Base-by-base conservation (phyloP, 1,139 yeast genomes). In the Citeromyces hawaiiensis region DNA sequence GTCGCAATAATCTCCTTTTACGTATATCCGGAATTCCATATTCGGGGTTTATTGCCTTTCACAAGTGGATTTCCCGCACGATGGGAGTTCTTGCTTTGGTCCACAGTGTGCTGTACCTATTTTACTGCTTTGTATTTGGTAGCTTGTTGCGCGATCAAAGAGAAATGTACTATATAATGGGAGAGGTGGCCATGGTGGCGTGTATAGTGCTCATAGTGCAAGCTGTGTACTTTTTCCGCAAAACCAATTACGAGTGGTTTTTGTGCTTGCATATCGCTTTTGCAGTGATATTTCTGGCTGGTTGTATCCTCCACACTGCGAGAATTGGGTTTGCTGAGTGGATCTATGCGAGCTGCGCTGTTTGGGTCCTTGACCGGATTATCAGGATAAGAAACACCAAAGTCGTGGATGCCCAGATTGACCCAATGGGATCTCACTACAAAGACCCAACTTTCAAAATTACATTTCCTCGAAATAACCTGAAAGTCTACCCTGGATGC, bases 21-120 rank as follows among this genome's bases (percentile, higher is more conserved):
- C 66, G 66, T 60, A 39, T 73, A 14, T 76, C 86, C 0, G 72
- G 80, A 23, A 72, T 83, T 76, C 68, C 75, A 36, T 72, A 66
- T 47, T 64, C 77, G 7, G 66, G 76, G 0, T 76, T 72, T 46
- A 67, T 73, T 15, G 63, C 72, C 11, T 69, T 66, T 46, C 86
- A 79, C 51, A 61, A 77, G 45, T 73, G 81, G 78, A 49, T 74
- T 4, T 72, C 81, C 2, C 56, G 82, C 40, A 52, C 68, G n/a
- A 55, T 68, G 43, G 56, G 72, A 32, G 25, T 53, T 5, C 46
- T 52, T 34, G 51, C 57, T 2, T 7, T 48, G 10, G 45, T 52
- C 29, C 59, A 55, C 38, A 52, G 56, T 1, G 48, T 46, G 35
- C 46, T 48, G 5, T 55, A 44, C 38, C 45, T 50, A 1, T 30